Percentiles rank a stretch among this genome's conserved stretches.
These are phyloP conservation scores for Lodderomyces orthopsilosis DNA, from an alignment of 1,139 yeast species.

Conservation along the genomic window DNA sequence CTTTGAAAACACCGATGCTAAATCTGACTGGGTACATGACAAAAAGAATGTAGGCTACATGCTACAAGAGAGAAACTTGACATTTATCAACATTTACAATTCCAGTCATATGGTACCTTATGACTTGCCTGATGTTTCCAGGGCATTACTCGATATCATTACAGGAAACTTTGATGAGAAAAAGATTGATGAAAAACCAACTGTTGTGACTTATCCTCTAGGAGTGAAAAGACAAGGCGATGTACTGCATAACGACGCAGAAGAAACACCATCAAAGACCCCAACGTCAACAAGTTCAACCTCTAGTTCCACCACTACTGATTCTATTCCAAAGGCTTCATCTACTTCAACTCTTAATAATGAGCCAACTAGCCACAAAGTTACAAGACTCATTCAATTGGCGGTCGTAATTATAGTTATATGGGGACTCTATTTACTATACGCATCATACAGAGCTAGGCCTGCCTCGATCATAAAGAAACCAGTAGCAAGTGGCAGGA, in stretches of 20 bases:
- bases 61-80: slow-evolving; percentile 62
- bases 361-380: slow-evolving; percentile 22
- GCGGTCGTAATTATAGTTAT: slow-evolving; percentile 38
- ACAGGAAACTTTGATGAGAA: slow-evolving; percentile 31
- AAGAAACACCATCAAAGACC: slow-evolving; percentile 10
- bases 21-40: slow-evolving; percentile 53
- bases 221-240: slow-evolving; percentile 20
- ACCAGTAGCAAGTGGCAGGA: slow-evolving; percentile 20
- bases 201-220: slow-evolving; percentile 31
- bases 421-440: slow-evolving; percentile 44
- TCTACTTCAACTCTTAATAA: slow-evolving; percentile 7
- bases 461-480: slow-evolving; percentile 46
- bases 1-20: slow-evolving; percentile 36
- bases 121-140: slow-evolving; percentile 67
- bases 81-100: slow-evolving; percentile 70
- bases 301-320: slow-evolving; percentile 3
- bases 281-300: slow-evolving; percentile 17
- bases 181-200: slow-evolving; percentile 17
- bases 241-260: slow-evolving; percentile 4
- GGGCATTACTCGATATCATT: slow-evolving; percentile 63
- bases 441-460: slow-evolving; percentile 35
- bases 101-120: slow-evolving; percentile 96
- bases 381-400: slow-evolving; percentile 43
- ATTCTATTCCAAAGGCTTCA: slow-evolving; percentile 5
- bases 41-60: slow-evolving; percentile 50